These are phyloP conservation scores for Trapa incisa DNA, from an alignment of 345 rosid genomes.

Conservation along the genomic window DNA sequence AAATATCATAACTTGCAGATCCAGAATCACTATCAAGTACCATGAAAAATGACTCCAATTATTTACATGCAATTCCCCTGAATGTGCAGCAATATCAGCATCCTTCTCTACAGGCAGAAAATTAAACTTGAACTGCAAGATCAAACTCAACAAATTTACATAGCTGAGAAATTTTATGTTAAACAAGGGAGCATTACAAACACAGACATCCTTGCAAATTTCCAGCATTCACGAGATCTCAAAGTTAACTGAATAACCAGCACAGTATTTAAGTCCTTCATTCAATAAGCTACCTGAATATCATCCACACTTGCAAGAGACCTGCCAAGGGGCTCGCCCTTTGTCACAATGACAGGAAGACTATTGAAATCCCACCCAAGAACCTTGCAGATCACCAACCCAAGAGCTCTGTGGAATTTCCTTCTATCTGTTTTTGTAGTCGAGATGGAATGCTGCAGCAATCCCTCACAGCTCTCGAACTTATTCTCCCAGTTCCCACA, in stretches of 20 bases:
- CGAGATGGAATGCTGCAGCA: constrained; percentile 47
- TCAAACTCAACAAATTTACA: background rate
- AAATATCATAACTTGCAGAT: background rate
- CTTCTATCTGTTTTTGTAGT: constrained; percentile 36
- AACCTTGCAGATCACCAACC: constrained; percentile 54
- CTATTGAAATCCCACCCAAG: constrained; percentile 56
- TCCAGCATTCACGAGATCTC: background rate
- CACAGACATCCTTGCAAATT: background rate
- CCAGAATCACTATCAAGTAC: background rate
- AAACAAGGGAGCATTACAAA: background rate
- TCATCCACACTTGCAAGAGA: constrained; percentile 11
- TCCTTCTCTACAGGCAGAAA: background rate
- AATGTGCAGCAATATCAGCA: background rate
- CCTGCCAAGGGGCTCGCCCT: constrained; percentile 22
- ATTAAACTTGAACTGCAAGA: background rate
- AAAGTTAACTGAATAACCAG: background rate
- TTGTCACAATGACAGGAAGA: constrained; percentile 28
- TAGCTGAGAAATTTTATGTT: background rate
- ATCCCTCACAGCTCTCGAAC: constrained; percentile 46
- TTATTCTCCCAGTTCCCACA: constrained; percentile 21
- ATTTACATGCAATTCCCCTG: background rate
- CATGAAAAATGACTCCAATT: background rate
- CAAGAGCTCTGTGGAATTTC: constrained; percentile 57
- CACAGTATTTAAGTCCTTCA: background rate
- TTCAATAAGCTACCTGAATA: constrained; percentile 12